Conservation (phyloP, 2,329 filamentous ascomycete genomes). For the Mycocentrospora acerina region DNA sequence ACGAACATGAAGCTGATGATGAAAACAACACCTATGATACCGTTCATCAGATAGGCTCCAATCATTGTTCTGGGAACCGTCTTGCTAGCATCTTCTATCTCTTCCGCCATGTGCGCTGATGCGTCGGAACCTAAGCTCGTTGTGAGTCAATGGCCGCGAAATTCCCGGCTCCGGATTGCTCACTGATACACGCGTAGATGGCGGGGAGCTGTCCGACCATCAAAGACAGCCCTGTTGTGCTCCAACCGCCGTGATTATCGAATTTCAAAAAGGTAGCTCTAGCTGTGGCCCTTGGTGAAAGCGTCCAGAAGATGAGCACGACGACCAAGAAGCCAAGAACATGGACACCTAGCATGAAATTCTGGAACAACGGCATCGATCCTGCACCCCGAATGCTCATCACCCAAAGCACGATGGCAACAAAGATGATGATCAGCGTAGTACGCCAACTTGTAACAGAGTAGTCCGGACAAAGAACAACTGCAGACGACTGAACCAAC, state of each 20-base stretch:
- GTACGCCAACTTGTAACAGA: slow-evolving; percentile 49
- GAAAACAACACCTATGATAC: slow-evolving; percentile 38
- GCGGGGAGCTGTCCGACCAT: slow-evolving; percentile 47
- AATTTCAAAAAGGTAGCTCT: slow-evolving; percentile 37
- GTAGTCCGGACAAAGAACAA: slow-evolving; percentile 48
- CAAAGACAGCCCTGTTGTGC: slow-evolving; percentile 38
- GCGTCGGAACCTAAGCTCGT: slow-evolving; percentile 38
- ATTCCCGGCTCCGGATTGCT: slow-evolving; percentile 5
- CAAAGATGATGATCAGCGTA: slow-evolving; percentile 51
- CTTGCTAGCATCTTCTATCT: slow-evolving; percentile 46
- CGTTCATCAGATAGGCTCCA: slow-evolving; percentile 44
- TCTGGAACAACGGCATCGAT: slow-evolving; percentile 38
- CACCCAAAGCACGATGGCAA: slow-evolving; percentile 46
- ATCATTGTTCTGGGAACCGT: slow-evolving; percentile 48
- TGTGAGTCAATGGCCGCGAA: slow-evolving; percentile 7
- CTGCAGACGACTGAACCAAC: slow-evolving; percentile 48
- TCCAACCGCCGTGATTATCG: slow-evolving; percentile 44
- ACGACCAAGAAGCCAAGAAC: slow-evolving; percentile 49
- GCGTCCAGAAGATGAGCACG: slow-evolving; percentile 42
- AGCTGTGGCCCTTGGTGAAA: slow-evolving; percentile 32
- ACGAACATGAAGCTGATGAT: slow-evolving; percentile 37
- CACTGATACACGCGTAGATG: slow-evolving; percentile 38
- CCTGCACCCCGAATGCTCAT: slow-evolving; percentile 43
- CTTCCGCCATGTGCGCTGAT: slow-evolving; percentile 47
- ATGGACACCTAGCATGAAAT: slow-evolving; percentile 43